Percentiles rank a stretch among this genome's conserved stretches.
Evolutionary conservation across 495 filamentous ascomycete genomes (phyloP).

Genomic region (Penicillium malachiteum): DNA sequence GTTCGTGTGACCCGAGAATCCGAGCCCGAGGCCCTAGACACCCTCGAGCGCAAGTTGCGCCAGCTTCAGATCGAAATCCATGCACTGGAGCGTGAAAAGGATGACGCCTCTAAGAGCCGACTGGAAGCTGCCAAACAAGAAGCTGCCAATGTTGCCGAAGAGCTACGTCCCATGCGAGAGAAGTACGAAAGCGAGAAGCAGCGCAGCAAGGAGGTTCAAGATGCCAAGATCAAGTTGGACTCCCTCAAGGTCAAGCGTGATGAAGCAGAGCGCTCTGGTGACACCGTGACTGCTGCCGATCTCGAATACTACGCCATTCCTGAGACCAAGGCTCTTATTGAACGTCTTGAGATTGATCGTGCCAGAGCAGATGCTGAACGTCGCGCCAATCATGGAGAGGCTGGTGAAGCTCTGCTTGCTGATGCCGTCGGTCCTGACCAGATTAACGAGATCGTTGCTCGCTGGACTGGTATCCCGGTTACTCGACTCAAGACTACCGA

Average conservation of each 20-base stretch:
- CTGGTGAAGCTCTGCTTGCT: slow-evolving; percentile 69
- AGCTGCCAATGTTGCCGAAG: slow-evolving; percentile 87
- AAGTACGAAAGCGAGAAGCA: slow-evolving; percentile 92
- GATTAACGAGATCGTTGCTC: slow-evolving; percentile 96
- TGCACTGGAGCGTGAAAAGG: slow-evolving; percentile 88
- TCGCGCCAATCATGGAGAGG: slow-evolving; percentile 53
- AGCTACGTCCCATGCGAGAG: slow-evolving; percentile 85
- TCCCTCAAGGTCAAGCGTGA: slow-evolving; percentile 83
- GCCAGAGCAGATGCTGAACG: slow-evolving; percentile 71
- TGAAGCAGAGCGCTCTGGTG: slow-evolving; percentile 82
- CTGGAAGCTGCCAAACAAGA: slow-evolving; percentile 81
- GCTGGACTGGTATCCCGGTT: slow-evolving; percentile 96
- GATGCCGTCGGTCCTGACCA: slow-evolving; percentile 96
- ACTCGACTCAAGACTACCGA: slow-evolving; percentile 90
- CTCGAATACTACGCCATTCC: slow-evolving; percentile 97
- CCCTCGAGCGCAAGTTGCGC: slow-evolving; percentile 79
- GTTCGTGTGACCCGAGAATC: slow-evolving; percentile 93
- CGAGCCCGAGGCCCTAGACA: slow-evolving; percentile 91
- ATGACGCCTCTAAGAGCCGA: slow-evolving; percentile 82
- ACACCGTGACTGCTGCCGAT: slow-evolving; percentile 81
- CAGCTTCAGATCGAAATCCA: slow-evolving; percentile 97
- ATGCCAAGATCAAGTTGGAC: slow-evolving; percentile 94
- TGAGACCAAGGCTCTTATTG: slow-evolving; percentile 78
- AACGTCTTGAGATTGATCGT: slow-evolving; percentile 77
- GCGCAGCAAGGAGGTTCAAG: slow-evolving; percentile 86